These are phyloP conservation scores for Bretschneidera sinensis DNA, from an alignment of 345 rosid species.

Conservation along the genomic window DNA sequence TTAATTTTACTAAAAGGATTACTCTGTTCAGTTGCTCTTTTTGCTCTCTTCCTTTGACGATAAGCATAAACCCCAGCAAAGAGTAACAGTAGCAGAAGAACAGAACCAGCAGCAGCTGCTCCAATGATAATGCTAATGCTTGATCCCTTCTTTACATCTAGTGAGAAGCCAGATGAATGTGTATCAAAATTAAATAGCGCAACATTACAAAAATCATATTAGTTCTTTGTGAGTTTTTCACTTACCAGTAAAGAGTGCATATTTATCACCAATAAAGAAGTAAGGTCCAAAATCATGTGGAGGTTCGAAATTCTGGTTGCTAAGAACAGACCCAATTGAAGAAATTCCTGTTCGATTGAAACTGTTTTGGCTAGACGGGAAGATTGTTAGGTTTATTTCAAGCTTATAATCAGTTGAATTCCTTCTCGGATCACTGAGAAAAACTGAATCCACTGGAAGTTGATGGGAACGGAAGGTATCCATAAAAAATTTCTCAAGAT, in stretches of 20 bases:
- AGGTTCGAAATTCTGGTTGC: conserved; percentile 64
- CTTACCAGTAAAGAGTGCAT: conserved; percentile 49
- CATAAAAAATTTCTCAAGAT: conserved; percentile 32
- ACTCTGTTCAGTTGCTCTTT: conserved; percentile 49
- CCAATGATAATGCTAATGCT: conserved; percentile 53
- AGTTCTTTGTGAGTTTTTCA: conserved; percentile 7
- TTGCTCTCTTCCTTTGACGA: conserved; percentile 70
- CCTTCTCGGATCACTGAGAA: conserved; percentile 54
- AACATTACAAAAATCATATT: background rate
- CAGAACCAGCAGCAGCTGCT: conserved; percentile 54
- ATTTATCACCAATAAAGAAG: conserved; percentile 33
- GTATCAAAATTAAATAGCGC: conserved; percentile 7
- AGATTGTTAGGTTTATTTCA: conserved; percentile 38
- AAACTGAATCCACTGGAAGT: conserved; percentile 63
- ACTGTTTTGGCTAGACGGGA: conserved; percentile 42
- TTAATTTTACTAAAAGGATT: conserved; percentile 63
- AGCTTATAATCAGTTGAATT: conserved; percentile 35
- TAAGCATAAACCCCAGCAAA: conserved; percentile 65
- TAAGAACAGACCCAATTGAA: conserved; percentile 45
- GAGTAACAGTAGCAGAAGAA: conserved; percentile 45
- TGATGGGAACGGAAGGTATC: conserved; percentile 18
- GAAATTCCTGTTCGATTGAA: conserved; percentile 45
- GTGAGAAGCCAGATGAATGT: background rate
- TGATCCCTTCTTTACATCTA: conserved; percentile 22
- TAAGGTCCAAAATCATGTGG: conserved; percentile 55